phyloP scores from a whole-genome alignment of 2,329 filamentous ascomycete species.

The Massarina eburnea region DNA sequence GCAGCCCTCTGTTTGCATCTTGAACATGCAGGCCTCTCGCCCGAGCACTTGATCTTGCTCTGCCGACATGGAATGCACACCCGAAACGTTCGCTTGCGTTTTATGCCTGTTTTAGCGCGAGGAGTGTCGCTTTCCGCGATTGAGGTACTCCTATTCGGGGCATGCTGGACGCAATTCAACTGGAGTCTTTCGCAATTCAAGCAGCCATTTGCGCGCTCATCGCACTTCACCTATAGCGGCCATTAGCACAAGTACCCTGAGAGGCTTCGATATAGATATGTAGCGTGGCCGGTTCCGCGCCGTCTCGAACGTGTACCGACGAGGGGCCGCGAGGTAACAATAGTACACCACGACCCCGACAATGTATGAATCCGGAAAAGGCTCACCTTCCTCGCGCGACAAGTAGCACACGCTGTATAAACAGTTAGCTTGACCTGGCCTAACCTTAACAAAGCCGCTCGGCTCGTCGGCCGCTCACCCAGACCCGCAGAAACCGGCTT shows the following conservation, averaged over 20 bases:
- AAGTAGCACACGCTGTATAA: constrained; percentile 19
- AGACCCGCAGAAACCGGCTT: constrained; percentile 1
- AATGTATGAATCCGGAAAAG: neutral
- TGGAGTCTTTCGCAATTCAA: constrained; percentile 34
- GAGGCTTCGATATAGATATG: neutral
- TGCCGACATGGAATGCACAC: constrained; percentile 34
- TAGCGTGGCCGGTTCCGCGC: neutral
- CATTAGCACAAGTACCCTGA: neutral
- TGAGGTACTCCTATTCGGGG: constrained; percentile 15
- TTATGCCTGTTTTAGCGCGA: constrained; percentile 28
- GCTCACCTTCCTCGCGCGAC: constrained; percentile 22
- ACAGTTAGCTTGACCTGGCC: constrained; percentile 15
- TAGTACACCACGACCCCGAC: neutral
- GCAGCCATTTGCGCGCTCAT: constrained; percentile 33
- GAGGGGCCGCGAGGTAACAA: neutral
- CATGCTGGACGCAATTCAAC: constrained; percentile 27
- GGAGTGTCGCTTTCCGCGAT: constrained; percentile 15
- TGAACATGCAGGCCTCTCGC: constrained; percentile 32
- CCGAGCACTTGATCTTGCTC: constrained; percentile 36
- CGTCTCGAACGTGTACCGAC: neutral
- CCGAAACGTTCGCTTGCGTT: constrained; percentile 35
- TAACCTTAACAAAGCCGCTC: neutral
- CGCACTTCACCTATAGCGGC: constrained; percentile 29
- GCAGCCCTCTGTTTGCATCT: constrained; percentile 29
- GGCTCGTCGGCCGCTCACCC: constrained; percentile 4